Evolutionary conservation across 2,329 filamentous ascomycete genomes (phyloP), one percentile per base, ranked within the genome.

Genomic region (Penicillium sclerotiorum): DNA sequence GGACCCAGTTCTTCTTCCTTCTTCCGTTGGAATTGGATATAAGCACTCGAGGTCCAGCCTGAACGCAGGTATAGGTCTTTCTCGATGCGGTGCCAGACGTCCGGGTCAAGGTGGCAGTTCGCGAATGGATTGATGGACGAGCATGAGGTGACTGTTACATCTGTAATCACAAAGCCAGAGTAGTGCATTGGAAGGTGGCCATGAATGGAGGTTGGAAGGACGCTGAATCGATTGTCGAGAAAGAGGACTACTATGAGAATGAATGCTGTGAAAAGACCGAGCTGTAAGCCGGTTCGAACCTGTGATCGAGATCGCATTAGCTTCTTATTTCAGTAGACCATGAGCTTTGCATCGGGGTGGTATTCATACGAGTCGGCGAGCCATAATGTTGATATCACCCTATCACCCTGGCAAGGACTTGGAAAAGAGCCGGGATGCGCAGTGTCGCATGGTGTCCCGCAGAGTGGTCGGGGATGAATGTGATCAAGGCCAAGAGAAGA

Each of bases 171-270:
- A 52, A 88, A 81, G 56, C 91, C 91, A 36, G 89, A 83, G 66
- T 95, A 89, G 72, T 96, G 91, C 54, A 85, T 83, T 21, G 92
- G 92, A 64, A 95, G 84, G 71, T 93, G 89, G 69, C 85, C 88
- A 77, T 96, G 92, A 60, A 96, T 87, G 52, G 87, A 83, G 63
- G 86, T 85, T 35, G 92, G 92, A 28, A 96, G 84, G 52, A 96
- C 88, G 60, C 89, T 83, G 76, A 94, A 95, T 68, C 88, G 89
- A 66, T 86, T 89, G 74, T 96, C 92, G 76, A 96, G 85, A 70
- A 95, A 81, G 71, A 93, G 85, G 58, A 91, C 73, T 63, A 93
- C 73, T 62, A 92, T 67, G 59, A 93, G 77, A 59, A 87, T 82
- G 64, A 90, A 76, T 59, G 82, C 68, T 48, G 83, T 78, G 49